A percentile compares a stretch with the other conserved stretches of the same genome.
Evolutionary conservation across 371 early-diverging fungal genomes (phyloP).

Genomic region (Rhizopus arrhizus): DNA sequence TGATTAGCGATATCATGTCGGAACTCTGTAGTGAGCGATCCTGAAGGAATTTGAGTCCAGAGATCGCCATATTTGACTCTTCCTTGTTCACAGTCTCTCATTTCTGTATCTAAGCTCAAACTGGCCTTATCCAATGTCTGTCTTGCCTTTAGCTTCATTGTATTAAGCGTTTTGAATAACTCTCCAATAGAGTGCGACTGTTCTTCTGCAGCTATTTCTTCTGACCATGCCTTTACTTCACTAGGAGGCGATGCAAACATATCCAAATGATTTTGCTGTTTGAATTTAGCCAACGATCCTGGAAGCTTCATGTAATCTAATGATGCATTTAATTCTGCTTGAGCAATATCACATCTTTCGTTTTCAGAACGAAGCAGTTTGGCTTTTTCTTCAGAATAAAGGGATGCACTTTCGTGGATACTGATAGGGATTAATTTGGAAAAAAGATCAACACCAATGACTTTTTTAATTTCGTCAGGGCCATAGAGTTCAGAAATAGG

Average conservation of each 20-base stretch:
- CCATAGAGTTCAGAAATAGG: constrained; percentile 77
- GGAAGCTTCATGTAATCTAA: constrained; percentile 88
- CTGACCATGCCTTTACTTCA: constrained; percentile 66
- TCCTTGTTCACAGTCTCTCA: constrained; percentile 78
- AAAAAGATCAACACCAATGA: constrained; percentile 87
- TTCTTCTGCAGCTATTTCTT: constrained; percentile 59
- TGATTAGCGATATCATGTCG: constrained; percentile 80
- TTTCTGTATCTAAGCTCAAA: constrained; percentile 79
- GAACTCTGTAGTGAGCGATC: constrained; percentile 69
- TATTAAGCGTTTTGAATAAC: constrained; percentile 60
- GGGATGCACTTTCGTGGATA: constrained; percentile 87
- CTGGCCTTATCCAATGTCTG: constrained; percentile 68
- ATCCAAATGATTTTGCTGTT: constrained; percentile 59
- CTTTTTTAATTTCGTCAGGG: constrained; percentile 68
- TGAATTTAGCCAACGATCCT: constrained; percentile 73
- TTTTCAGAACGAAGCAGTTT: constrained; percentile 81
- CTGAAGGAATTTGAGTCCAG: constrained; percentile 88
- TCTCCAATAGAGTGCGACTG: constrained; percentile 51
- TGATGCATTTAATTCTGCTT: constrained; percentile 84
- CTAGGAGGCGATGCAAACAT: constrained; percentile 62
- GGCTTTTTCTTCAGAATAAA: constrained; percentile 95
- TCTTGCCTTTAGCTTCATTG: constrained; percentile 59
- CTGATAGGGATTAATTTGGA: constrained; percentile 84
- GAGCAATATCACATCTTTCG: constrained; percentile 77
- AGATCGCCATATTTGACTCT: constrained; percentile 75